Evolutionary conservation across 192 early-diverging fungal genomes (phyloP), one percentile per base, ranked within the genome.

Genomic region (Podila horticola): DNA sequence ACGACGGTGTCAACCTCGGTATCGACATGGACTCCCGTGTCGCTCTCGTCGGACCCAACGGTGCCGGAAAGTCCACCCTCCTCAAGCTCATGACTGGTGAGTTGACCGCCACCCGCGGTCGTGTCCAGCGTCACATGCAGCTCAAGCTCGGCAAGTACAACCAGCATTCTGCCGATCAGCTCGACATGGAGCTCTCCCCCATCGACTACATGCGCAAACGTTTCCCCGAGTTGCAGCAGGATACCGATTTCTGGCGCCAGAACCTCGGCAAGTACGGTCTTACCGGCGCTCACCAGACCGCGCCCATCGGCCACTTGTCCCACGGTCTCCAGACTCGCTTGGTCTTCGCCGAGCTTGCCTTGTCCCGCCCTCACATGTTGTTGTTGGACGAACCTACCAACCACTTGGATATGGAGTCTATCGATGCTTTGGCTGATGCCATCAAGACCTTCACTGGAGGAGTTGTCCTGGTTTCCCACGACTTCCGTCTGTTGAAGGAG

Each of bases 321-420:
- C 97, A 99, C 82, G 98, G 98, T 71, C 94, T 97, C 73, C 94
- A 94, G 76, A 92, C 96, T 71, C 94, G 98, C 52, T 92, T 99
- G 67, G 97, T 99, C 19, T 99, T 99, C 87, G 96, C 96, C 49
- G 94, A 96, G 71, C 87, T 99, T 19, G 93, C 96, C 7, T 86
- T 98, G 58, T 86, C 90, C 63, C 86, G 89, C 68, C 97, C 98
- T 66, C 96, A 97, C 86, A 94, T 99, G 72, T 85, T 99, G 72
- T 87, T 99, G 72, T 92, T 99, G 75, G 98, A 99, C 74, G 98
- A 99, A 92, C 97, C 97, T 69, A 99, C 98, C 72, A 99, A 99
- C 86, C 95, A 96, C 67, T 93, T 99, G 84, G 92, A 94, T 84
- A 93, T 93, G 71, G 94, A 93, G 75, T 90, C 96, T 48, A 98